Base-by-base conservation (phyloP, 192 early-diverging fungal genomes). In the Rhizophagus sp. region DNA sequence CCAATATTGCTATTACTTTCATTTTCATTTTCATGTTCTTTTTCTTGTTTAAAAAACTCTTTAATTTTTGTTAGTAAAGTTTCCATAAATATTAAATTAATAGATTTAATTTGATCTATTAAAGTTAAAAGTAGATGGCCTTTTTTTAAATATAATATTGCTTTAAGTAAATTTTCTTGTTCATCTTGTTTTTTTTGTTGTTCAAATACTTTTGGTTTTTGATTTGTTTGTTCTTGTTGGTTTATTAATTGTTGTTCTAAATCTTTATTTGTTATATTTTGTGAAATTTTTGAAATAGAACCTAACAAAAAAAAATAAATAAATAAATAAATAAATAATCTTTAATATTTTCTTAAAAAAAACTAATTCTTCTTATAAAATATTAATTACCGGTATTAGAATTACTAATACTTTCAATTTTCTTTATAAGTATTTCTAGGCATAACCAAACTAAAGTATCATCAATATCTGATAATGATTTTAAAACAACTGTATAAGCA, bases 361-460 rank as follows among this genome's bases (percentile, higher is more conserved):
- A 44, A 44, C 9, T 7, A 44, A 9, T 44, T 10, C 0, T 10
- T 44, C 30, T 44, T 44, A 44, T 44, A 44, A 44, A 44, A 44
- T 10, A 44, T 44, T n/a, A 33, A 39, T 11, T 27, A 52, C 61
- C 30, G 13, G 22, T 27, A 36, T 13, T 15, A 22, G 61, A 9
- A 69, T 36, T 36, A 36, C 19, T 44, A 76, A 82, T 80, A 8
- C 65, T 52, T 34, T 86, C 80, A 25, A 88, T 85, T 71, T 82
- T 84, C 25, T 82, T 68, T 36, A 88, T 41, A 12, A 89, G 62
- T 33, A 79, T 84, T 62, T 85, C 80, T 11, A 90, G 85, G 62
- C 87, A 88, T 9, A 87, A 79, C 88, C 87, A 90, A 5, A 84
- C 87, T 11, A 89, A 62, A 3, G 87, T 85, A 71, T 89, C 87